A percentile compares a stretch with the other conserved stretches of the same genome.
phyloP scores from a whole-genome alignment of 2,329 filamentous ascomycete species.

The Phialophora chinensis region DNA sequence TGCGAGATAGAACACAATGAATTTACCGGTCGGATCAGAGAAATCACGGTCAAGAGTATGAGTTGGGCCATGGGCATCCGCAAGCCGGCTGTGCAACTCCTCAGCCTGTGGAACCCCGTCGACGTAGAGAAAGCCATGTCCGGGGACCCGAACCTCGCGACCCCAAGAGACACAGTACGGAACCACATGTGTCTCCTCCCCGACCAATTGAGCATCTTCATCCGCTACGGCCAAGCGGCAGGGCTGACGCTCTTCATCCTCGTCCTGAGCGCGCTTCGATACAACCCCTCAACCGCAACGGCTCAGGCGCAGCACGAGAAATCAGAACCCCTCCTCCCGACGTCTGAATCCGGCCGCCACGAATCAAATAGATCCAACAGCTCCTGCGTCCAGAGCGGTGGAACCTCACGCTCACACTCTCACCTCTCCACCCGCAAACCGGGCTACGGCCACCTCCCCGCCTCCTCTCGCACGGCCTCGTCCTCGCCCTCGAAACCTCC shows the following conservation, averaged over 20 bases:
- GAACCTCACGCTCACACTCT: slow-evolving; percentile 11
- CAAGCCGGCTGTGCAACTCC: slow-evolving; percentile 82
- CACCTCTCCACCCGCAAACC: slow-evolving; percentile 36
- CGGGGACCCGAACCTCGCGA: slow-evolving; percentile 35
- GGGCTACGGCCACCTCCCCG: slow-evolving; percentile 34
- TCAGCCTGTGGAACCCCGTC: slow-evolving; percentile 91
- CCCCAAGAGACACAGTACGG: slow-evolving; percentile 68
- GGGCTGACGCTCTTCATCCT: slow-evolving; percentile 56
- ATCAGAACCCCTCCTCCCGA: slow-evolving; percentile 39
- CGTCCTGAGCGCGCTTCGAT: slow-evolving; percentile 34
- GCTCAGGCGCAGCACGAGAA: slow-evolving; percentile 40
- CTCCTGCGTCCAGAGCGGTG: slow-evolving; percentile 24
- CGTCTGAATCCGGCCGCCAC: slow-evolving; percentile 42
- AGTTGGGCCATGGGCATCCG: slow-evolving; percentile 97
- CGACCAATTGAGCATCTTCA: slow-evolving; percentile 82
- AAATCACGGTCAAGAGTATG: slow-evolving; percentile 94
- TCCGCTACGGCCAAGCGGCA: slow-evolving; percentile 73
- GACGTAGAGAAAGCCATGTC: slow-evolving; percentile 57
- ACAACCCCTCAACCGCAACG: slow-evolving; percentile 40
- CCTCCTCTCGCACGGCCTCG: slow-evolving; percentile 56
- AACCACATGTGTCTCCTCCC: slow-evolving; percentile 90
- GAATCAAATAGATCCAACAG: slow-evolving; percentile 40
- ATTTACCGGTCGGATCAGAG: slow-evolving; percentile 66
- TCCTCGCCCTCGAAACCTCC: slow-evolving; percentile 59
- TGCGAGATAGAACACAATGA: slow-evolving; percentile 84